These are phyloP conservation scores for Metschnikowia hibisci DNA, from an alignment of 805 yeast genomes.

Conservation along the genomic window DNA sequence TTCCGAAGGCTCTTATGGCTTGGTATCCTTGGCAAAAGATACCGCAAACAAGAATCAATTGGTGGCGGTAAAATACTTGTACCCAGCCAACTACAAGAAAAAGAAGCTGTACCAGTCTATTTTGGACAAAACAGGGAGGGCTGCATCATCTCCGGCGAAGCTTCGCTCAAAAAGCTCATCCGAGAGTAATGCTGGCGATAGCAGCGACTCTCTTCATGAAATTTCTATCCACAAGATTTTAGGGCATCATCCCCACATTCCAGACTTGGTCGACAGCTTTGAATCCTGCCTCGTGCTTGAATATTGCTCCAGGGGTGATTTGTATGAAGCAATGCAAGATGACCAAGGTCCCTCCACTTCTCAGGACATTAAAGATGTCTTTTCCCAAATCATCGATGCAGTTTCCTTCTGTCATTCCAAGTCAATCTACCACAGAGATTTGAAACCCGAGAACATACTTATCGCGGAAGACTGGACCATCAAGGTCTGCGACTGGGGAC, in stretches of 20 bases:
- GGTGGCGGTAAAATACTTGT: conserved; percentile 85
- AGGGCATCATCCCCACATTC: conserved; percentile 48
- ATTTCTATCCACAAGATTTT: conserved; percentile 60
- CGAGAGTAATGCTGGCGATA: conserved; percentile 15
- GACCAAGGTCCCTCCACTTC: conserved; percentile 60
- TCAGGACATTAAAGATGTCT: conserved; percentile 52
- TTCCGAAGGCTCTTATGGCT: conserved; percentile 91
- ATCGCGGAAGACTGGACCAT: conserved; percentile 50
- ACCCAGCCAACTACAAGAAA: conserved; percentile 46
- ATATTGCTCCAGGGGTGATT: conserved; percentile 82
- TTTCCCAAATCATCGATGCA: conserved; percentile 47
- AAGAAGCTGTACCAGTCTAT: conserved; percentile 19
- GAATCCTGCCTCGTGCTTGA: conserved; percentile 61
- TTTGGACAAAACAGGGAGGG: conserved; percentile 19
- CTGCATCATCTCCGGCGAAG: conserved; percentile 36
- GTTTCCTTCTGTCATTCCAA: conserved; percentile 48
- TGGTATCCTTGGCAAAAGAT: conserved; percentile 85
- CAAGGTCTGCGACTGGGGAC: conserved; percentile 57
- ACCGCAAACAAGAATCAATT: conserved; percentile 40
- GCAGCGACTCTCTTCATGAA: conserved; percentile 63
- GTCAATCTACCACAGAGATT: conserved; percentile 52
- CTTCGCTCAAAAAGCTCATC: conserved; percentile 20
- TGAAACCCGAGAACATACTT: conserved; percentile 55
- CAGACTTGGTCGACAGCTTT: conserved; percentile 45
- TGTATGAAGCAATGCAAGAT: conserved; percentile 72